Base-by-base conservation (phyloP, 116 monocot species). In the Trichopus zeylanicus region DNA sequence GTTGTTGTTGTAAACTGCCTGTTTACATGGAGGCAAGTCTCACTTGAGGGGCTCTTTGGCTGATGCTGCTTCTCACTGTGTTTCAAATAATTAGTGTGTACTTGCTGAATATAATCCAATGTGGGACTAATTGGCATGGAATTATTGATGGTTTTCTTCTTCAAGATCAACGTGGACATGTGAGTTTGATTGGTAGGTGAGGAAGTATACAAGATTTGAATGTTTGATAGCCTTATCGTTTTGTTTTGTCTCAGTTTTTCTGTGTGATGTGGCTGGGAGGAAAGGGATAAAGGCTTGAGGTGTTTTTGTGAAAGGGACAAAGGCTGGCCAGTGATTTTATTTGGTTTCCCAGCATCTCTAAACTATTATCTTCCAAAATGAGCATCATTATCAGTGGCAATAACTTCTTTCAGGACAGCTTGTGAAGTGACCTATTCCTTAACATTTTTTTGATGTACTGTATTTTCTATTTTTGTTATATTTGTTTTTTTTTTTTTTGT, bases 181-280 rank as follows among this genome's bases (percentile, higher is more conserved):
- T 4, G 8, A 33, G 32, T 4, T 33, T 4, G 32, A 33, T 8
- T 33, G 42, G 42, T n/a, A n/a, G n/a, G n/a, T n/a, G n/a, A n/a
- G n/a, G n/a, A n/a, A n/a, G n/a, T n/a, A n/a, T n/a, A n/a, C n/a
- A n/a, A n/a, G n/a, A n/a, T n/a, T n/a, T n/a, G n/a, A n/a, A n/a
- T n/a, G n/a, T 42, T 42, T 42, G 42, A 18, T n/a, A 42, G 42
- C 42, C n/a, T 42, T 42, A 42, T 42, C 42, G 13, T 42, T 42
- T 42, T 42, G 42, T 42, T 42, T 42, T 13, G n/a, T 42, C 42
- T n/a, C 42, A n/a, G n/a, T n/a, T n/a, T n/a, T n/a, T 42, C 42
- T 2, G 3, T 16, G 4, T 13, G 13, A 16, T 42, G 2, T 42
- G 1, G 42, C n/a, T 42, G 8, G 42, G 42, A 42, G 42, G 4